Conservation (phyloP, 2,329 filamentous ascomycete species). For the Trichoderma semiorbis region DNA sequence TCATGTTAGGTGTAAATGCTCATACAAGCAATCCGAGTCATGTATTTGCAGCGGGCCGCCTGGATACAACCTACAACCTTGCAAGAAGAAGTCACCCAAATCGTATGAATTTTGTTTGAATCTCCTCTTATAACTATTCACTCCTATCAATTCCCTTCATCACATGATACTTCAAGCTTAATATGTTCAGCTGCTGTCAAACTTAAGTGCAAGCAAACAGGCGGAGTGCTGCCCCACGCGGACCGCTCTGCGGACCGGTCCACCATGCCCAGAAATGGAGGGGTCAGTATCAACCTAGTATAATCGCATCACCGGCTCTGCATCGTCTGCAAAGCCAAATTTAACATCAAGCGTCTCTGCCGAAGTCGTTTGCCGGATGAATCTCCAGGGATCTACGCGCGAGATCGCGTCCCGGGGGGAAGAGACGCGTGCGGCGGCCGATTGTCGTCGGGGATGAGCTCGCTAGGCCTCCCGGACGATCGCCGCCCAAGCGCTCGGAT, state of each 20-base stretch:
- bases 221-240: constrained; percentile 7
- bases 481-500: background rate
- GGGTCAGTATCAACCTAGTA: background rate
- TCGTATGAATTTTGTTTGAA: accelerated
- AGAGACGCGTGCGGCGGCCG: background rate
- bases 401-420: background rate
- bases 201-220: background rate
- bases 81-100: background rate
- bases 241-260: constrained; percentile 15
- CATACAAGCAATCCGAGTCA: background rate
- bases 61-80: background rate
- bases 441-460: background rate
- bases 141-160: background rate
- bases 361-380: background rate
- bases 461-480: background rate
- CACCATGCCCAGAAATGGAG: background rate
- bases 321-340: background rate
- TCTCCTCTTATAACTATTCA: background rate
- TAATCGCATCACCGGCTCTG: background rate
- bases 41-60: background rate
- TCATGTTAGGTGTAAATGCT: background rate
- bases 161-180: background rate
- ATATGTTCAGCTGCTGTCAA: background rate
- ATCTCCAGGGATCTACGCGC: background rate
- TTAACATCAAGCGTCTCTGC: background rate